Evolutionary conservation across 805 yeast species (phyloP), one percentile per base, ranked within the genome.

Genomic region (Kregervanrija fluxuum): DNA sequence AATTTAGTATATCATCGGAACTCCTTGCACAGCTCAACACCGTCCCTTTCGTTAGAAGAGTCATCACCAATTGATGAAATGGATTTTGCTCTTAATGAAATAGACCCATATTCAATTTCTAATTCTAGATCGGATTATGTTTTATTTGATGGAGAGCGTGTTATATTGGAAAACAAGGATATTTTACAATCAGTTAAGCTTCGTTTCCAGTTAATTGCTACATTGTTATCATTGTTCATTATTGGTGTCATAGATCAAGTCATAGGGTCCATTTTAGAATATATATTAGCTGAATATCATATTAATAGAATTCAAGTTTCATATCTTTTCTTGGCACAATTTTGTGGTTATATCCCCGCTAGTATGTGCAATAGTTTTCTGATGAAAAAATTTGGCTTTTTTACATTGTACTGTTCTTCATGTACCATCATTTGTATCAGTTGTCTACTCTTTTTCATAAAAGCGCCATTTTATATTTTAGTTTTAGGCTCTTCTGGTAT

Each of bases 191-290:
- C 75, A 33, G 30, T 32, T 3, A 56, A 60, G 33, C 57, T 79
- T 11, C 66, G 66, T 44, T n/a, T 55, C 4, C 83, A 79, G 56
- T 62, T 79, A 17, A 1, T 62, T 0, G 56, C 70, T 0, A 57
- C 69, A 1, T 73, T 65, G 47, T 35, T 61, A 17, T 55, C 68
- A 1, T 73, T 79, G 52, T 55, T 69, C 1, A 54, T 77, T 1
- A 59, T 75, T 47, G 88, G 88, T 0, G 54, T 80, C 30, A 68
- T 72, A 5, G 87, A 82, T 51, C 83, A 80, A 55, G 67, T 82
- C 0, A 58, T 79, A 13, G 87, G 87, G 0, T 71, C 85, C 0
- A 55, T 80, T 35, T 65, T 82, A 48, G 82, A 84, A 2, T 62
- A 70, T 34, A 49, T 80, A 12, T 71, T 77, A 43, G 57, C 54